Evolutionary conservation across 352 stramenopile species (phyloP), one percentile per base, ranked within the genome.

Genomic region (Pythium myriotylum): DNA sequence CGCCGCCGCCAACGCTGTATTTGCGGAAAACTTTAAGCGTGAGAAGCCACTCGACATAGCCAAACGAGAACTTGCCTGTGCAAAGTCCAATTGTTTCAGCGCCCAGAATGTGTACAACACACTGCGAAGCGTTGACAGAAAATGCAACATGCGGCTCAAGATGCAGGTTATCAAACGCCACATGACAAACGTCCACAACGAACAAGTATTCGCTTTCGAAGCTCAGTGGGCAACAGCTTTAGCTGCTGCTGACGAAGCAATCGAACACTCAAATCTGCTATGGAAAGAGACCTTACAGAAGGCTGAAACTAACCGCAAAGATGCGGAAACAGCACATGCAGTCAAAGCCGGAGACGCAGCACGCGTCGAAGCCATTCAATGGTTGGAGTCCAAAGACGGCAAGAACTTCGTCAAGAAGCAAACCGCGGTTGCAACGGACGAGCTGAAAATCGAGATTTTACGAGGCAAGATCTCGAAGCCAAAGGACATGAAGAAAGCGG

Each of bases 321-420:
- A 60, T 0, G 62, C 70, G 4, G 81, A 90, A 60, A 43, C 64
- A 7, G 64, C 70, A n/a, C 29, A 76, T 39, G 66, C 77, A 8
- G 51, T 50, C 0, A 40, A 48, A 3, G 64, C 62, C 8, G 60
- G 20, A 0, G 50, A 81, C 3, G 43, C 50, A 6, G 74, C 74
- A 1, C 32, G 51, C 0, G 29, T 57, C 9, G 43, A 50, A 6
- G 77, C 77, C 20, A 59, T 72, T 9, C 54, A 84, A n/a, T 91
- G 79, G 81, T 66, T 92, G 6, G 74, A 85, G 17, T 75, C 73
- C 3, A 91, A 88, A 43, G 79, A 91, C 0, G 84, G 77, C 43
- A 86, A 88, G 48, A 56, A 48, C 26, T 89, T 75, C 40, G 22
- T 87, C 9, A 91, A 89, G 68, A 80, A 84, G 48, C 74, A 88